Base-by-base conservation (phyloP, 1,284 basidiomycete species). In the Leccinum subrobustum region DNA sequence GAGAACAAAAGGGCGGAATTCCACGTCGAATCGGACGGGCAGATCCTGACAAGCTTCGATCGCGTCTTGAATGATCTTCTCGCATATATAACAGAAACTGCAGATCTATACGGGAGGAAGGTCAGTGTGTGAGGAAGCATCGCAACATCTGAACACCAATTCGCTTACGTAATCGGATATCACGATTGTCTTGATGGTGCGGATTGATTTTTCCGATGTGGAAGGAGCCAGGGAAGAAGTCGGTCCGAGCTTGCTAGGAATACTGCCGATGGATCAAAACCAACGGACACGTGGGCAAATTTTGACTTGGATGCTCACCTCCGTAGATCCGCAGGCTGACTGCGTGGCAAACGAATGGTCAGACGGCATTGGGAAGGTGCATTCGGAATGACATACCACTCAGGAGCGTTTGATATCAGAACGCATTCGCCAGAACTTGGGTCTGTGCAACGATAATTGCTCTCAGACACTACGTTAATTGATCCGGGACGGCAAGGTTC, bases 41-140 rank as follows among this genome's bases (percentile, higher is more conserved):
- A 88, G 81, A 61, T 86, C 80, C 59, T 79, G 78, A 71, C 83
- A 86, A 59, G 84, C 79, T 14, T 81, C 78, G 39, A 89, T 83
- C 33, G 91, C 91, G 54, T 81, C 78, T 60, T 84, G 77, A 57
- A 93, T 79, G 68, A 91, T 85, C 68, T 85, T 83, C 68, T 88
- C 84, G n/a, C 85, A 85, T 64, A 93, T 79, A 72, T 85, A 91
- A 75, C 89, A 91, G 78, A 88, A 91, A 57, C 82, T 79, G 67
- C 90, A 92, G 57, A 81, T 76, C 89, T 91, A 70, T 29, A 50
- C 7, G 6, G n/a, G 51, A 51, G n/a, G 27, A 16, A 7, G 42
- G 3, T 12, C n/a, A 20, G 61, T 42, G 9, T 57, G 50, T 48
- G 23, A 60, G 65, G 27, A 61, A 63, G 54, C 39, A 44, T 25